These are phyloP conservation scores for Bullera alba DNA, from an alignment of 768 basidiomycete species.

Conservation along the genomic window DNA sequence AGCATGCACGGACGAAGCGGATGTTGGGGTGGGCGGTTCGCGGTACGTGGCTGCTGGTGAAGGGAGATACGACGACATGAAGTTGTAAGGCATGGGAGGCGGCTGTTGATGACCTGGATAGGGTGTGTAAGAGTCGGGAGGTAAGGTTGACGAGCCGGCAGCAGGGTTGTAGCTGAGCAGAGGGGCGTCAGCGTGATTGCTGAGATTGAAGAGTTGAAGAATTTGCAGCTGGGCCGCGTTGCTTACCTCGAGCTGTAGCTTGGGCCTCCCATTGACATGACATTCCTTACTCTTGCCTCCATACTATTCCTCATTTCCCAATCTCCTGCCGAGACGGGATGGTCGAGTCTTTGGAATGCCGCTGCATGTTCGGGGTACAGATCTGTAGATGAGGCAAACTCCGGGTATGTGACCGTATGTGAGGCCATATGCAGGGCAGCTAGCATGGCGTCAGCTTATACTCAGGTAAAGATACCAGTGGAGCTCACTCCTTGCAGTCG, in stretches of 20 bases:
- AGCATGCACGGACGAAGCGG: neutral
- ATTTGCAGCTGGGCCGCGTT: neutral
- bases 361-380: conserved; percentile 30
- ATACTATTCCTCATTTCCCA: conserved; percentile 20
- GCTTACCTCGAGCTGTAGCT: conserved; percentile 13
- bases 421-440: conserved; percentile 30
- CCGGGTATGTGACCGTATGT: conserved; percentile 26
- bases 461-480: neutral
- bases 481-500: conserved; percentile 37
- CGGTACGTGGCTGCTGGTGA: neutral
- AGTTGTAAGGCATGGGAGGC: conserved; percentile 11
- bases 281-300: conserved; percentile 15
- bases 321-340: conserved; percentile 24
- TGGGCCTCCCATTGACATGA: conserved; percentile 7
- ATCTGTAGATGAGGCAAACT: conserved; percentile 16
- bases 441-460: conserved; percentile 2
- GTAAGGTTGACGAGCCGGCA: neutral
- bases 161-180: neutral
- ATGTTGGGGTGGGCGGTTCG: neutral
- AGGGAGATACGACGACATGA: conserved; percentile 9
- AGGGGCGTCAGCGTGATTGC: neutral
- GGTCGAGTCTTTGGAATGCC: conserved; percentile 22
- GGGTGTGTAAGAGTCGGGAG: neutral
- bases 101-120: neutral
- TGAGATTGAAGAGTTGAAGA: neutral